Base-by-base conservation (phyloP, 345 rosid genomes). In the Bruguiera parviflora region DNA sequence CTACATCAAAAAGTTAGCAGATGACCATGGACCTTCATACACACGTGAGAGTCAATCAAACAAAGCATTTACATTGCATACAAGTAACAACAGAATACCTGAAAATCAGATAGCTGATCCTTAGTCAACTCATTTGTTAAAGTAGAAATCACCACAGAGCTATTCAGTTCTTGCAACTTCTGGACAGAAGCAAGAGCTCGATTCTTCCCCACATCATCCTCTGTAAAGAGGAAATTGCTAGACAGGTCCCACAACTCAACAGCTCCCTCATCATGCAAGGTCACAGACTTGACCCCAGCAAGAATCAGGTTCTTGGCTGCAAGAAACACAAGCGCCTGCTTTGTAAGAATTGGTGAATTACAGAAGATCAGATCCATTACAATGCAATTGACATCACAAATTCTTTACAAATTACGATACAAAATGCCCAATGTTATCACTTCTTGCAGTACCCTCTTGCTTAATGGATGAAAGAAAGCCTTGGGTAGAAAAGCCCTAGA, bases 241-340 rank as follows among this genome's bases (percentile, higher is more conserved):
- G 78, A 75, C 25, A 75, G 58, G 53, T 75, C 73, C 78, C 78
- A 68, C 29, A 75, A 27, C 52, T 69, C 78, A 32, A 75, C 73
- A 3, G 6, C 65, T 22, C 78, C 73, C 16, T 53, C 58, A 22
- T 67, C 77, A 22, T 74, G 72, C 61, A 74, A 43, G 31, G 72
- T 68, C 37, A 74, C 72, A 3, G 68, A 63, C 68, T 67, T 74
- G 20, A 74, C 68, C 11, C 77, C 77, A 53, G 72, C 77, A 53
- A 95, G 96, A 65, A 92, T 73, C 56, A 95, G 90, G 78, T 95
- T 95, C 84, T 95, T 95, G 5, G 99, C 99, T 95, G 89, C 81
- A 78, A 70, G 35, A 65, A 73, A 22, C 10, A 33, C 25, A 47
- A 32, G 21, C 10, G 24, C 47, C 47, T 39, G 47, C 4, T 39